These are phyloP conservation scores for Orbilia quercus DNA, from an alignment of 2,329 filamentous ascomycete genomes.

Conservation along the genomic window DNA sequence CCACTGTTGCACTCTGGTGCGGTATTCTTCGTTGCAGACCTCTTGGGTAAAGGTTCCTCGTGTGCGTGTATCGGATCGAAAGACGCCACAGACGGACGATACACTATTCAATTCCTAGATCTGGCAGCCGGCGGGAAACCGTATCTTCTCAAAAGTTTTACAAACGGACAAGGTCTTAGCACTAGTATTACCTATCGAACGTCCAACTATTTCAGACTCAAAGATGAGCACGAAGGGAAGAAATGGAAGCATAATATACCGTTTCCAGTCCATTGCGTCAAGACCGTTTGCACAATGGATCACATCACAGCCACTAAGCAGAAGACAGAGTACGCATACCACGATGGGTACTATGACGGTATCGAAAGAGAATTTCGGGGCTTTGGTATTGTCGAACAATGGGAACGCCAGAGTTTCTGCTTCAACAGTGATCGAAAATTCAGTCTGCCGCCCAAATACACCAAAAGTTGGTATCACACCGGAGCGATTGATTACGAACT, in stretches of 20 bases:
- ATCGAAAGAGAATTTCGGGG: conserved; percentile 53
- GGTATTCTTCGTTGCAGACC: conserved; percentile 7
- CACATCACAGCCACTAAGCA: background rate
- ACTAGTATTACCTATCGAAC: conserved; percentile 32
- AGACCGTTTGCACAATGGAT: background rate
- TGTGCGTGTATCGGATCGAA: background rate
- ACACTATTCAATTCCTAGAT: conserved; percentile 35
- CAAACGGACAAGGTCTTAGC: conserved; percentile 26
- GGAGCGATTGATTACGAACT: too few relatives aligned
- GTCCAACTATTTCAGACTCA: conserved; percentile 49
- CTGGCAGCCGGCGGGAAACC: conserved; percentile 37
- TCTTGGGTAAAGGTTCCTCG: conserved; percentile 49
- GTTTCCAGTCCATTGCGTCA: conserved; percentile 40
- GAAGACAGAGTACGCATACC: conserved; percentile 44
- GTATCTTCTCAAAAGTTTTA: conserved; percentile 12
- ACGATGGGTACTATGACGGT: conserved; percentile 55
- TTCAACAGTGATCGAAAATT: background rate
- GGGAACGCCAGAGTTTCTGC: conserved; percentile 19
- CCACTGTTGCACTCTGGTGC: background rate
- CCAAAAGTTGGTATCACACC: conserved; percentile 55
- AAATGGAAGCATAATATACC: conserved; percentile 48
- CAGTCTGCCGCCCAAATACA: conserved; percentile 1
- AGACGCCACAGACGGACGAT: too few relatives aligned
- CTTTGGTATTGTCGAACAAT: conserved; percentile 17
- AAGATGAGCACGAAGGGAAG: conserved; percentile 15